Conservation (phyloP, 208 protist species). For the Zelonia costaricensis region DNA sequence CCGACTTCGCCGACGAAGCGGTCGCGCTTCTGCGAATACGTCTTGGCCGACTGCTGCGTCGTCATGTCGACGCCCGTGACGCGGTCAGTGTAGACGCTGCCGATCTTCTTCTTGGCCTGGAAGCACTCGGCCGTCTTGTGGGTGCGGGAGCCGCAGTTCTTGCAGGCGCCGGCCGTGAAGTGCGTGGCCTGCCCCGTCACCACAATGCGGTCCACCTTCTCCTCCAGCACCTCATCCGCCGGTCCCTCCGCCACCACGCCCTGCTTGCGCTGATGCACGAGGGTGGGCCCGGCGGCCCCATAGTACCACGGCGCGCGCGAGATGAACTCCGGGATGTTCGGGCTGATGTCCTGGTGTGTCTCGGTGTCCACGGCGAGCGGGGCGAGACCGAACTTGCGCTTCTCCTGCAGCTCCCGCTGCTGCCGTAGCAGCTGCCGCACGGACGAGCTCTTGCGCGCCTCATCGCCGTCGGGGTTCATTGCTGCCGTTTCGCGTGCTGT, state of each 20-base stretch:
- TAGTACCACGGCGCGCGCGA: constrained; percentile 97
- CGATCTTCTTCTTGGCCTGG: constrained; percentile 85
- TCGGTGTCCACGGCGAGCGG: constrained; percentile 82
- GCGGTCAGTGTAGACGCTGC: constrained; percentile 61
- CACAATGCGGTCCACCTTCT: constrained; percentile 39
- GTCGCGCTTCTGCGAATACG: constrained; percentile 77
- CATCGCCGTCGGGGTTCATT: constrained; percentile 12
- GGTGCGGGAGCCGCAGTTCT: constrained; percentile 98
- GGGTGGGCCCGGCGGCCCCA: constrained; percentile 60
- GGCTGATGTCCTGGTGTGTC: constrained; percentile 93
- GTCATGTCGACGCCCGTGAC: constrained; percentile 66
- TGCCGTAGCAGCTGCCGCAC: constrained; percentile 75
- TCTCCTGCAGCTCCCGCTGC: constrained; percentile 85
- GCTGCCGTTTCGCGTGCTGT: too few relatives aligned
- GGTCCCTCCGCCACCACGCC: constrained; percentile 4
- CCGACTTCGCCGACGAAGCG: constrained; percentile 63
- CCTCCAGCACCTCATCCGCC: constrained; percentile 35
- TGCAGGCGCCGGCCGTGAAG: constrained; percentile 97
- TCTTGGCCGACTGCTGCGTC: constrained; percentile 14
- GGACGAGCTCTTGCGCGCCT: constrained; percentile 22
- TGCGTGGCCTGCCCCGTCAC: constrained; percentile 69
- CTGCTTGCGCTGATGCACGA: constrained; percentile 91
- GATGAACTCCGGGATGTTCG: constrained; percentile 99
- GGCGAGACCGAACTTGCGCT: constrained; percentile 83
- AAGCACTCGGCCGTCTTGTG: constrained; percentile 96